These are phyloP conservation scores for Coemansia sp. DNA, from an alignment of 192 early-diverging fungal species.

Conservation along the genomic window DNA sequence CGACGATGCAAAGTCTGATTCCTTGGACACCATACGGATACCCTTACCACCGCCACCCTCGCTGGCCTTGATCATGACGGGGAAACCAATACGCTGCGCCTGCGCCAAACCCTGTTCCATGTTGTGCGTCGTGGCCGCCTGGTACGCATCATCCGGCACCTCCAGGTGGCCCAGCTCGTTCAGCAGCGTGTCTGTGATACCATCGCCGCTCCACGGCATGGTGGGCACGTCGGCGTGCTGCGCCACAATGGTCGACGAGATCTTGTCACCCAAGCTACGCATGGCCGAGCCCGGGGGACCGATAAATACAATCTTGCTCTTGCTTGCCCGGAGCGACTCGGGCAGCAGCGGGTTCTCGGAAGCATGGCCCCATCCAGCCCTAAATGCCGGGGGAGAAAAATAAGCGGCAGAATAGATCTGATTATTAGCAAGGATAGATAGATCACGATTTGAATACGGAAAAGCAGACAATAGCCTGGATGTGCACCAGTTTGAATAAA, in stretches of 20 bases:
- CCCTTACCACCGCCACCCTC: conserved; percentile 99
- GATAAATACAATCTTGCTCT: conserved; percentile 87
- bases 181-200: conserved; percentile 66
- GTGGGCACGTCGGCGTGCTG: conserved; percentile 96
- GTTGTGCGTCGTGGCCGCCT: conserved; percentile 77
- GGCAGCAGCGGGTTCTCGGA: conserved; percentile 97
- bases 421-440: too few species aligned
- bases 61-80: conserved; percentile 98
- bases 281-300: conserved; percentile 96
- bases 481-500: too few species aligned
- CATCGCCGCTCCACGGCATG: conserved; percentile 91
- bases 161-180: conserved; percentile 71
- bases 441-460: too few species aligned
- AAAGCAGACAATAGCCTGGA: too few species aligned
- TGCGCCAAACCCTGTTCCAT: conserved; percentile 81
- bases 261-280: conserved; percentile 99
- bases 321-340: conserved; percentile 80
- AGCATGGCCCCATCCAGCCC: conserved; percentile 99
- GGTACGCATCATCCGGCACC: conserved; percentile 79
- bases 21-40: conserved; percentile 87
- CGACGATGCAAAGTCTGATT: conserved; percentile 65
- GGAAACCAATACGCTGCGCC: conserved; percentile 89
- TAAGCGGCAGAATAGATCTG: not conserved
- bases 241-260: conserved; percentile 98
- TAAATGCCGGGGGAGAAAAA: conserved; percentile 58